A percentile compares a stretch with the other conserved stretches of the same genome.
Evolutionary conservation across 371 early-diverging fungal species (phyloP).

Genomic region (Umbelopsis sp.): DNA sequence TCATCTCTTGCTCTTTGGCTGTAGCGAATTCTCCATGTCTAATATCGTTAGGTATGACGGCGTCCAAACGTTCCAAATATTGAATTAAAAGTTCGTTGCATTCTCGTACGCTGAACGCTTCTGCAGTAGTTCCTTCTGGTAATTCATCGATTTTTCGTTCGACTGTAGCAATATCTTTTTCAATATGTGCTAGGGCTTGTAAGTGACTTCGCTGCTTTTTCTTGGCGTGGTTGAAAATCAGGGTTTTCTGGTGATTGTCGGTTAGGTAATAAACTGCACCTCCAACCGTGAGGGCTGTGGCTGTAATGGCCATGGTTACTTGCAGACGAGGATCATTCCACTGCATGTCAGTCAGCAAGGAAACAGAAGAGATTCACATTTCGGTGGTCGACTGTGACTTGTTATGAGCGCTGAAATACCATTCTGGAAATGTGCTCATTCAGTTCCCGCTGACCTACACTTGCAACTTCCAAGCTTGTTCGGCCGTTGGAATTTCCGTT

Average conservation of each 20-base stretch:
- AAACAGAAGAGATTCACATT: background rate
- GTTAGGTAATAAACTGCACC: background rate
- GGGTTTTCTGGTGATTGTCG: background rate
- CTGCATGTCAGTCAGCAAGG: background rate
- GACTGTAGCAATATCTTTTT: background rate
- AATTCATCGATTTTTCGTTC: background rate
- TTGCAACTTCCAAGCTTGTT: background rate
- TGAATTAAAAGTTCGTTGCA: conserved; percentile 7
- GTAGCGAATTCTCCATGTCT: background rate
- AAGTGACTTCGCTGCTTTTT: background rate
- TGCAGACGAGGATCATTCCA: background rate
- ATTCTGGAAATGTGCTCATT: background rate
- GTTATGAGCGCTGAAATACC: background rate
- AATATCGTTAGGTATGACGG: background rate
- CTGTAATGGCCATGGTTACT: background rate
- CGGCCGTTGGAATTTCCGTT: background rate
- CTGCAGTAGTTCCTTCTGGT: background rate
- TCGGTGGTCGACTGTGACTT: background rate
- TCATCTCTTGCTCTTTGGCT: background rate
- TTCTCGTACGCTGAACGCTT: background rate
- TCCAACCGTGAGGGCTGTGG: background rate
- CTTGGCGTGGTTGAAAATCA: background rate
- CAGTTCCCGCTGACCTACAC: background rate
- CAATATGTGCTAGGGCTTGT: background rate
- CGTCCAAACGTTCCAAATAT: conserved; percentile 7